Percentiles rank a stretch among this genome's conserved stretches.
These are phyloP conservation scores for Colletotrichum karsti DNA, from an alignment of 2,329 filamentous ascomycete species.

Conservation along the genomic window DNA sequence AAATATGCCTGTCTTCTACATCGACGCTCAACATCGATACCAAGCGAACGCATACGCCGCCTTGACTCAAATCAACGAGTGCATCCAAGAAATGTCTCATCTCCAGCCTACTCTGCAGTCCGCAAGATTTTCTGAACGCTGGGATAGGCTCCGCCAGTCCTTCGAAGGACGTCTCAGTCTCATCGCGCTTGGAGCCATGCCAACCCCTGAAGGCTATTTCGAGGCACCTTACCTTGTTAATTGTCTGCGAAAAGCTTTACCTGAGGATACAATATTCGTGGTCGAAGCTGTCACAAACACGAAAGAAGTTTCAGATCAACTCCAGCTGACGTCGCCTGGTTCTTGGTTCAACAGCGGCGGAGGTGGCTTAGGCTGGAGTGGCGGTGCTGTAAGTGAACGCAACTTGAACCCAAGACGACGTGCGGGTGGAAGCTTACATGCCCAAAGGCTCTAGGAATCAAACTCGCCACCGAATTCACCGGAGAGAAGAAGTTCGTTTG, in stretches of 20 bases:
- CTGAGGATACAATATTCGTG: background rate
- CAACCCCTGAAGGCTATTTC: constrained; percentile 63
- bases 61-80: constrained; percentile 73
- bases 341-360: constrained; percentile 63
- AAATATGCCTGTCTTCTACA: constrained; percentile 79
- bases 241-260: background rate
- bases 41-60: constrained; percentile 71
- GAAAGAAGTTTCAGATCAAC: constrained; percentile 71
- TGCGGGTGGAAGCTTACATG: too few species aligned
- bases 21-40: constrained; percentile 71
- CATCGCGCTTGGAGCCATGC: constrained; percentile 49
- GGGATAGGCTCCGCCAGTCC: too few species aligned
- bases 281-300: constrained; percentile 77
- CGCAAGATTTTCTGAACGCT: too few species aligned
- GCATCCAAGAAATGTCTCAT: constrained; percentile 60
- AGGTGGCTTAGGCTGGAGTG: constrained; percentile 62
- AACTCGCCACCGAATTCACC: constrained; percentile 49
- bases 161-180: too few species aligned
- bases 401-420: too few species aligned
- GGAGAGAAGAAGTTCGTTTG: constrained; percentile 49
- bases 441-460: constrained; percentile 44
- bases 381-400: constrained; percentile 56
- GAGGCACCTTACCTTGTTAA: background rate
- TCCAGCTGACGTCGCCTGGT: constrained; percentile 65
- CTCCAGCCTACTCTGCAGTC: too few species aligned